These are phyloP conservation scores for Phylloporus rhodoxanthus DNA, from an alignment of 768 basidiomycete genomes.

Conservation along the genomic window DNA sequence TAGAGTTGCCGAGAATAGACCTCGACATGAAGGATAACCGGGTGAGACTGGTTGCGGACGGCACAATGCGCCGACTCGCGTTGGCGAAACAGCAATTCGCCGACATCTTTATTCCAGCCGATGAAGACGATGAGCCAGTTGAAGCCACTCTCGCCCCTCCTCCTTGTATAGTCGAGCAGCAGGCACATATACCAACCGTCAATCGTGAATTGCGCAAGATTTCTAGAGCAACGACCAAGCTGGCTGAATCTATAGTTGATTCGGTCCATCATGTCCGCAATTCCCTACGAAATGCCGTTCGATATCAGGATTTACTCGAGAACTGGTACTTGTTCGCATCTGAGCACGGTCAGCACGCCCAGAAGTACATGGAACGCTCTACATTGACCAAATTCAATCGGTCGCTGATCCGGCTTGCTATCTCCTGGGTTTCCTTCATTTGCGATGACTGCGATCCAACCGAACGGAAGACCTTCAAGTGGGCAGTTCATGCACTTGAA, in stretches of 20 bases:
- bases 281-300: conserved; percentile 52
- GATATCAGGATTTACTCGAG: conserved; percentile 79
- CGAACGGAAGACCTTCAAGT: conserved; percentile 93
- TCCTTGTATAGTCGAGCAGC: conserved; percentile 64
- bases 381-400: conserved; percentile 73
- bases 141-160: conserved; percentile 39
- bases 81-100: conserved; percentile 73
- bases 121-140: conserved; percentile 55
- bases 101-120: conserved; percentile 54
- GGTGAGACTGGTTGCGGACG: conserved; percentile 90
- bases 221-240: conserved; percentile 76
- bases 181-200: conserved; percentile 86
- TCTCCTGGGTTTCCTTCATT: conserved; percentile 97
- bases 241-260: conserved; percentile 89
- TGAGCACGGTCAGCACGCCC: conserved; percentile 87
- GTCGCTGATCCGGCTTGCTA: conserved; percentile 81
- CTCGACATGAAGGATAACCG: conserved; percentile 80
- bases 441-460: conserved; percentile 97
- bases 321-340: conserved; percentile 98
- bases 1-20: conserved; percentile 71
- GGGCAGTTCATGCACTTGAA: conserved; percentile 95
- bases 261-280: conserved; percentile 83
- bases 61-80: conserved; percentile 68
- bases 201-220: conserved; percentile 90
- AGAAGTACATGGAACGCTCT: conserved; percentile 77